Evolutionary conservation across 176 grass and related monocot species (phyloP).

Genomic region (Musa acuminata): DNA sequence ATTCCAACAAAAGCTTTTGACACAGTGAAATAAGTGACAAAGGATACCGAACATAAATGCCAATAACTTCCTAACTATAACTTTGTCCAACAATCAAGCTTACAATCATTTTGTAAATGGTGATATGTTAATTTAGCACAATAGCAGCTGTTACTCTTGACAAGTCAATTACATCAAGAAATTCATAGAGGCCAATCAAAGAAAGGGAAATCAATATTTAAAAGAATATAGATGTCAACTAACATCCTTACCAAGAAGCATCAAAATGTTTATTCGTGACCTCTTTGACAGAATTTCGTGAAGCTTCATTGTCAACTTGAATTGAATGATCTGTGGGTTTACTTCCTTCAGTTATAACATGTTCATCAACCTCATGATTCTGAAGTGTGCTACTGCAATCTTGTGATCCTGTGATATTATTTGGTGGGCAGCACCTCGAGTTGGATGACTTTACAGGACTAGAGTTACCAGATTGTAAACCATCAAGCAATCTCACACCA

Average conservation of each 20-base stretch:
- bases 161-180: background rate
- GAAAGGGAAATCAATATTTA: background rate
- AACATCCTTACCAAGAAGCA: background rate
- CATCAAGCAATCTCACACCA: constrained; percentile 18
- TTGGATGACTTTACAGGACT: constrained; percentile 42
- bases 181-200: background rate
- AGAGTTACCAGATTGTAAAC: constrained; percentile 46
- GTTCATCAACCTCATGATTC: constrained; percentile 15
- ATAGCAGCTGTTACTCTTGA: background rate
- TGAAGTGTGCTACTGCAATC: background rate
- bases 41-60: too few species aligned
- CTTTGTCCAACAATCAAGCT: too few species aligned
- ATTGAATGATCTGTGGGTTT: constrained; percentile 29
- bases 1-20: too few species aligned
- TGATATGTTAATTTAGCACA: background rate
- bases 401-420: constrained; percentile 19
- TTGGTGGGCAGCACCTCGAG: constrained; percentile 19
- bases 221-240: background rate
- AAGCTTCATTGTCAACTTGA: constrained; percentile 31
- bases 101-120: background rate
- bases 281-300: constrained; percentile 11
- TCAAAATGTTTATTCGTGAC: background rate
- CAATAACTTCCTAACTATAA: background rate
- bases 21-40: too few species aligned
- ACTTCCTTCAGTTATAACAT: constrained; percentile 32